Base-by-base conservation (phyloP, 2,329 filamentous ascomycete genomes). In the Neofusicoccum parvum region DNA sequence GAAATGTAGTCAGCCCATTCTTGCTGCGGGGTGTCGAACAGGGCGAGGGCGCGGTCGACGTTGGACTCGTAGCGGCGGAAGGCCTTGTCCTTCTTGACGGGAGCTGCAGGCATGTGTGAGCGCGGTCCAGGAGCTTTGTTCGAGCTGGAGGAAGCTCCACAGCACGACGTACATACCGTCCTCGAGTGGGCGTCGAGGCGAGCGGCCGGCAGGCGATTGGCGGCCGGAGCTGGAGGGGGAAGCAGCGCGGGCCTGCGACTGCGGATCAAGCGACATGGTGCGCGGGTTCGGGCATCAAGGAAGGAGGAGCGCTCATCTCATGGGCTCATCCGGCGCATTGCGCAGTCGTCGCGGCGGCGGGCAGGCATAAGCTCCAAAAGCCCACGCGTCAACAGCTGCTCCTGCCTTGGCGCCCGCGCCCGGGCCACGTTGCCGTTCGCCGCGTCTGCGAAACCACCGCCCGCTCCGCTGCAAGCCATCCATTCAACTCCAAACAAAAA, bases 1-100 rank as follows among this genome's bases (percentile, higher is more conserved):
- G 94, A 97, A 73, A 99, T 99, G 76, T 99, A 99, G 80, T 99
- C 95, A 56, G 96, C 95, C 95, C 95, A 99, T 87, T 99, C 95
- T 80, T 98, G 93, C 71, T 97, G 84, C 36, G 92, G 89, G 15
- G 92, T 94, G 76, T 99, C 95, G 81, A 97, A 99, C 39, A 97
- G 85, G 51, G 91, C 87, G 68, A 99, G 85, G 39, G 93, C 91
- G 77, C 93, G 88, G 74, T 98, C 94, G 70, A 99, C 89, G 66
- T 88, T 91, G 56, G 90, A 87, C 50, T 93, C 92, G 87, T 98
- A 99, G 77, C 94, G 91, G 70, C 94, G 92, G 76, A 92, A 94
- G 67, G 79, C 81, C 70, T 89, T 90, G 73, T 90, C 86, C 71
- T 87, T 87, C 71, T 83, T 83, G 65, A 79, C 79, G n/a, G 81